A percentile compares a stretch with the other conserved stretches of the same genome.
These are phyloP conservation scores for Albatrellus ellisii DNA, from an alignment of 768 basidiomycete genomes.

Conservation along the genomic window DNA sequence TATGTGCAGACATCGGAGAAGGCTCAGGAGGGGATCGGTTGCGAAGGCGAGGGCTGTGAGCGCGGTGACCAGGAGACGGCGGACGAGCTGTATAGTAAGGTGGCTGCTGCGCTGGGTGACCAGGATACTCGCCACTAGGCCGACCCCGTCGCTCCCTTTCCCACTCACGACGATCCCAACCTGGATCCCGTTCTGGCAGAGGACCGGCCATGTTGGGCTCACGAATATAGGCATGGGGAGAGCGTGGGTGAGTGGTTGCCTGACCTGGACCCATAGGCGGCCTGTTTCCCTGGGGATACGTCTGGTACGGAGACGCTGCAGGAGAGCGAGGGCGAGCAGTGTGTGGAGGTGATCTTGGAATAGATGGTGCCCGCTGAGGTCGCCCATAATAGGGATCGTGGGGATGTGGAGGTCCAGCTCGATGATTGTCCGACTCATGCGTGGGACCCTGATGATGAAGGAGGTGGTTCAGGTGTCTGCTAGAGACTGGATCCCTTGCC, in stretches of 20 bases:
- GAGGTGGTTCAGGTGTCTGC: constrained; percentile 27
- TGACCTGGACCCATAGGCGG: constrained; percentile 41
- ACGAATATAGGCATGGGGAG: constrained; percentile 44
- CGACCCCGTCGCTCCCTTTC: constrained; percentile 16
- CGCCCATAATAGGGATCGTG: constrained; percentile 47
- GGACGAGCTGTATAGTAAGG: constrained; percentile 22
- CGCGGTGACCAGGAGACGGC: constrained; percentile 21
- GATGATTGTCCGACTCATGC: constrained; percentile 39
- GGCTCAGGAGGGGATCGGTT: constrained; percentile 25
- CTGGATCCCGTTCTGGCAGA: constrained; percentile 35
- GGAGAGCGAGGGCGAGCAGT: constrained; percentile 37
- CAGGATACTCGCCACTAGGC: constrained; percentile 20
- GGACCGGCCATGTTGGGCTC: constrained; percentile 33
- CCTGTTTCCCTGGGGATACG: constrained; percentile 32
- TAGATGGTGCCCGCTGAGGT: constrained; percentile 36
- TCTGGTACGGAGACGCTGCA: constrained; percentile 31
- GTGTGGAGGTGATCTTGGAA: constrained; percentile 45
- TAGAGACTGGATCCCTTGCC: constrained; percentile 33
- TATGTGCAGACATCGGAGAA: constrained; percentile 45
- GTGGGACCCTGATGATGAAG: constrained; percentile 54
- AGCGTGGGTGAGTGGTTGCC: constrained; percentile 37
- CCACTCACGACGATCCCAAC: constrained; percentile 51
- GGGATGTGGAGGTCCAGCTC: constrained; percentile 32
- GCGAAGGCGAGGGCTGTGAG: constrained; percentile 34
- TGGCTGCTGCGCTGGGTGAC: constrained; percentile 18